Percentiles rank a stretch among this genome's conserved stretches.
Evolutionary conservation across 768 basidiomycete genomes (phyloP).

Genomic region (Royoungia palumana): DNA sequence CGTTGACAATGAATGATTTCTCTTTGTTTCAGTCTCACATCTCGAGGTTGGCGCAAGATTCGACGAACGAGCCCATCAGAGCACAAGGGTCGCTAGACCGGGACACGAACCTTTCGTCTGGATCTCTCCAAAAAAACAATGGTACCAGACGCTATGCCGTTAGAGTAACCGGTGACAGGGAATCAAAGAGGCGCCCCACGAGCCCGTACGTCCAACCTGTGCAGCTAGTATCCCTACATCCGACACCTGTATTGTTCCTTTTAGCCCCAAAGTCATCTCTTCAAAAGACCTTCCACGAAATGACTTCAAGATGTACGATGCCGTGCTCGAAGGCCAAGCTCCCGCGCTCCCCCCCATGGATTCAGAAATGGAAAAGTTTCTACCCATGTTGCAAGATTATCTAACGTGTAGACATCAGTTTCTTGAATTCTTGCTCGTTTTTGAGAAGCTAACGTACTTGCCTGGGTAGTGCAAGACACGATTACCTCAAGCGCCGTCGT

Average conservation of each 20-base stretch:
- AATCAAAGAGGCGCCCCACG: constrained; percentile 31
- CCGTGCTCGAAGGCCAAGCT: constrained; percentile 45
- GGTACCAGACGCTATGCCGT: constrained; percentile 51
- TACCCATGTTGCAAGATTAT: constrained; percentile 76
- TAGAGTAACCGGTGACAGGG: constrained; percentile 18
- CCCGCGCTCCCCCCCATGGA: constrained; percentile 36
- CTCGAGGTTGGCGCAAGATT: constrained; percentile 47
- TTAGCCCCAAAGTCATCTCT: constrained; percentile 56
- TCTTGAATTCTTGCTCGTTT: not conserved
- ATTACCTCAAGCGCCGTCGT: constrained; percentile 8
- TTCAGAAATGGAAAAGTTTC: constrained; percentile 70
- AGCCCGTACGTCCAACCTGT: constrained; percentile 38
- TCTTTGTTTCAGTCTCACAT: constrained; percentile 48
- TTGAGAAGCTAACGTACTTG: not conserved
- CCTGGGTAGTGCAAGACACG: constrained; percentile 25
- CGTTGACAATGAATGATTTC: too few relatives aligned
- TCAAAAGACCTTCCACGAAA: constrained; percentile 44
- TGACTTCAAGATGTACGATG: constrained; percentile 71
- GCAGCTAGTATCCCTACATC: not conserved
- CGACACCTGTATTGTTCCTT: not conserved
- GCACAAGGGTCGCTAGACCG: constrained; percentile 14
- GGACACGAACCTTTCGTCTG: constrained; percentile 9
- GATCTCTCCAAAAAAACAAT: constrained; percentile 33
- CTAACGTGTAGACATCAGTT: constrained; percentile 46
- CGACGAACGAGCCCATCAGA: constrained; percentile 15